Evolutionary conservation across 2,329 filamentous ascomycete genomes (phyloP).

Genomic region (Aspergillus sp.): DNA sequence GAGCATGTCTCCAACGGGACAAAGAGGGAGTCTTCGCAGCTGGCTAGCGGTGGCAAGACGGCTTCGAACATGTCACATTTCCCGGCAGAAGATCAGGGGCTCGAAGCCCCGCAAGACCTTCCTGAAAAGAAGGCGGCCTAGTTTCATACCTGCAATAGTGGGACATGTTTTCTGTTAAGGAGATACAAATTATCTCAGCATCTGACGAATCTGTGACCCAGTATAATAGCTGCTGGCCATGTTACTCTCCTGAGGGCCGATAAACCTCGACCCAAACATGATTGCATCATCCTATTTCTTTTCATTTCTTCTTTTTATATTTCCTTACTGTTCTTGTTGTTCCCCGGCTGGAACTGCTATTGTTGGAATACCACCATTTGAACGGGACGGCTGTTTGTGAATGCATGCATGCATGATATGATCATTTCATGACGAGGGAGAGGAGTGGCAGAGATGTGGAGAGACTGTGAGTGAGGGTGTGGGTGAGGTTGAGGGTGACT

Average conservation of each 20-base stretch:
- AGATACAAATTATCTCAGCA: neutral
- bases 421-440: conserved; percentile 5
- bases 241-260: neutral
- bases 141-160: neutral
- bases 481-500: neutral
- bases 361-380: conserved; percentile 14
- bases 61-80: conserved; percentile 33
- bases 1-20: conserved; percentile 26
- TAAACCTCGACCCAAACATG: neutral
- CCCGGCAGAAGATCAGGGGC: conserved; percentile 8
- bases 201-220: neutral
- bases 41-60: conserved; percentile 41
- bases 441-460: neutral
- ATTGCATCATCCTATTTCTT: conserved; percentile 1
- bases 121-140: conserved; percentile 17
- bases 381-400: conserved; percentile 5
- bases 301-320: conserved; percentile 2
- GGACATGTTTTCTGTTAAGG: neutral
- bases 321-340: conserved; percentile 13
- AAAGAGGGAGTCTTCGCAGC: conserved; percentile 27
- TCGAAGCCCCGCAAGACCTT: conserved; percentile 37
- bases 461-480: neutral
- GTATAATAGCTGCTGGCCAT: neutral
- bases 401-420: conserved; percentile 8
- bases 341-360: conserved; percentile 25